Base-by-base conservation (phyloP, 805 yeast genomes). In the Pichia cephalocereana region DNA sequence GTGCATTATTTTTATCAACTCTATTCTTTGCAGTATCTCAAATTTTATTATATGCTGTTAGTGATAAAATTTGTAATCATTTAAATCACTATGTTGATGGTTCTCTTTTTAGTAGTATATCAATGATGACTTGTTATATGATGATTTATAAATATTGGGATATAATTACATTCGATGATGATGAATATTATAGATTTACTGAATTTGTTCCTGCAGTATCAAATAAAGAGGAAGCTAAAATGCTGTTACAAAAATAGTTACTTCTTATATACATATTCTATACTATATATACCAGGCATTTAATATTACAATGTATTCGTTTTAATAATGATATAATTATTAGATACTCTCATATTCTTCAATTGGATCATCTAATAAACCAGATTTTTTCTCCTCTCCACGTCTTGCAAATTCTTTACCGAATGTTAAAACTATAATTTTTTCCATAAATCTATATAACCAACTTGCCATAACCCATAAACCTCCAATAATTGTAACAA, bases 61-160 rank as follows among this genome's bases (percentile, higher is more conserved):
- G 89, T 26, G 59, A 69, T 42, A 58, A 63, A 18, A 80, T 91
- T 40, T 91, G 99, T 66, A 67, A 69, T 36, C 74, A 80, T 19
- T 77, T 84, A 43, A 78, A 82, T 38, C 99, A 93, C 66, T 93
- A 91, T 63, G 73, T 88, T 23, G 99, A 91, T 61, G 98, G 98
- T 1, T 65, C 88, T 31, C 83, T 91, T 60, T 87, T 90, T 59
- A 93, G 88, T 32, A 77, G 93, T 27, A 58, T 88, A 36, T 78
- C 96, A 61, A 87, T 87, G 61, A 62, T 88, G 44, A 84, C 88
- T 58, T 76, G 95, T 5, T 69, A 85, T 47, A 89, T 93, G 96
- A 91, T 93, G 98, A 73, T 91, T 45, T 91, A 89, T 71, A 90
- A 93, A 67, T 87, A 81, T 57, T 91, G 98, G 96, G 97, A 90